Conservation (phyloP, 2,329 filamentous ascomycete species). For the Xylaria sp. region DNA sequence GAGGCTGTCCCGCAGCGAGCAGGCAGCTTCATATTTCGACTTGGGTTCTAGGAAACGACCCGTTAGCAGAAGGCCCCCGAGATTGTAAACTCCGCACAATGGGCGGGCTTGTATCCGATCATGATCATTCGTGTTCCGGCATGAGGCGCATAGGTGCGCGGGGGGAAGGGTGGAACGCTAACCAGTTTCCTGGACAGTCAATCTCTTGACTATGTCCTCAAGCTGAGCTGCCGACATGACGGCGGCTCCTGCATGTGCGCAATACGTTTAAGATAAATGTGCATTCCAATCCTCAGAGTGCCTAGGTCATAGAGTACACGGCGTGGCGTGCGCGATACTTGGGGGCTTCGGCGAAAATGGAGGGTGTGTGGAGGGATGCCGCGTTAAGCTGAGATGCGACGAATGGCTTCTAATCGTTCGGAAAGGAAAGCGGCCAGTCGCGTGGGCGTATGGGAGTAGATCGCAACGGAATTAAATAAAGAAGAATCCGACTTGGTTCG, state of each 20-base stretch:
- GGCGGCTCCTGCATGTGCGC: slow-evolving; percentile 56
- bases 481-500: slow-evolving; percentile 23
- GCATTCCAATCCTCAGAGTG: slow-evolving; percentile 23
- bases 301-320: neutral
- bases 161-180: slow-evolving; percentile 46
- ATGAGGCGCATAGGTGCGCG: slow-evolving; percentile 8
- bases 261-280: slow-evolving; percentile 22
- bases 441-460: neutral
- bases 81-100: neutral
- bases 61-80: slow-evolving; percentile 16
- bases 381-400: slow-evolving; percentile 7
- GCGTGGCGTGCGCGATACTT: neutral
- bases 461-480: slow-evolving; percentile 30
- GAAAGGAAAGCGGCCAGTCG: neutral
- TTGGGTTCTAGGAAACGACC: slow-evolving; percentile 73
- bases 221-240: slow-evolving; percentile 69
- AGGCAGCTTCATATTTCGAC: slow-evolving; percentile 82
- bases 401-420: neutral
- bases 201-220: slow-evolving; percentile 71
- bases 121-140: neutral
- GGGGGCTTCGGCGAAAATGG: neutral
- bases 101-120: neutral
- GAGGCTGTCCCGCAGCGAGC: slow-evolving; percentile 88
- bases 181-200: slow-evolving; percentile 67
- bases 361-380: neutral